Conservation (phyloP, 257 asterid species). For the Nicotiana paniculata region DNA sequence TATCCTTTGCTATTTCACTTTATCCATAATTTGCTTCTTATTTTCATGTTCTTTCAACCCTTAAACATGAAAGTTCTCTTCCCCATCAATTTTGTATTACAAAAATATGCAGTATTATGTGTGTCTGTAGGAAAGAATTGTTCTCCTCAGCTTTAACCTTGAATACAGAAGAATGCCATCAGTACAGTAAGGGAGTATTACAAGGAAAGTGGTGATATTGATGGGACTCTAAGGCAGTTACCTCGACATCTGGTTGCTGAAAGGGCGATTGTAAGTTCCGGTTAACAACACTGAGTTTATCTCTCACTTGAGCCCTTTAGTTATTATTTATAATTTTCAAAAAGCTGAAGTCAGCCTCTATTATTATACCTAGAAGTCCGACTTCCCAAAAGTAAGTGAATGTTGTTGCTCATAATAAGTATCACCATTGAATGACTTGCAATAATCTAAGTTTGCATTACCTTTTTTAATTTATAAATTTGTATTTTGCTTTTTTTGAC, state of each 20-base stretch:
- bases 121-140: not conserved
- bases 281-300: not conserved
- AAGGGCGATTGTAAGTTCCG: conserved; percentile 68
- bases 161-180: conserved; percentile 66
- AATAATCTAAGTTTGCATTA: not conserved
- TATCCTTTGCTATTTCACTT: conserved; percentile 52
- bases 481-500: not conserved
- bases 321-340: not conserved
- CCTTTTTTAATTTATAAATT: not conserved
- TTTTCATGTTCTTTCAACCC: not conserved
- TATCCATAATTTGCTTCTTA: not conserved
- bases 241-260: conserved; percentile 91
- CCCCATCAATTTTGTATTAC: not conserved
- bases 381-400: not conserved
- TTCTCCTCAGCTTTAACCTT: conserved; percentile 46
- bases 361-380: not conserved
- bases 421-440: not conserved
- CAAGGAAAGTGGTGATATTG: conserved; percentile 70
- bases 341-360: not conserved
- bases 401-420: not conserved
- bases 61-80: conserved; percentile 12
- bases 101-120: not conserved
- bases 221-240: conserved; percentile 80
- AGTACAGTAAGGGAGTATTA: conserved; percentile 63
- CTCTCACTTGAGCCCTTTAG: not conserved